These are phyloP conservation scores for Teunomyces barrocoloradensis DNA, from an alignment of 805 yeast genomes.

Conservation along the genomic window DNA sequence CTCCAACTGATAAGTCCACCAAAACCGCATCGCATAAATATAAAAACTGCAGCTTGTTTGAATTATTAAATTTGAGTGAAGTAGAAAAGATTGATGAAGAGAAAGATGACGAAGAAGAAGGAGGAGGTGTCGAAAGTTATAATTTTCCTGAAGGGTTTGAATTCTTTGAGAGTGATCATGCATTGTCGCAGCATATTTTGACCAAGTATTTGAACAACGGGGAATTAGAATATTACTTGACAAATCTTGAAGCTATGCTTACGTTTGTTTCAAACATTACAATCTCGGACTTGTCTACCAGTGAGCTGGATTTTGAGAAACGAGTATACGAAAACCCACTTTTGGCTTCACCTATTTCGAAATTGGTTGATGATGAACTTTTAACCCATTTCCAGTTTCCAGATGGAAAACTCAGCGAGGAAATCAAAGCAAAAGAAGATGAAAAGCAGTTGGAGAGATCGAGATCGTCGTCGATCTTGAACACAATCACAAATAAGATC, in stretches of 20 bases:
- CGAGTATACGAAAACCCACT: not conserved
- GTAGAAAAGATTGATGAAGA: slow-evolving; percentile 7
- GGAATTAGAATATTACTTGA: slow-evolving; percentile 37
- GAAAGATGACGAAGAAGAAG: slow-evolving; percentile 4
- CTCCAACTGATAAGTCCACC: slow-evolving; percentile 12
- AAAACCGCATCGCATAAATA: slow-evolving; percentile 13
- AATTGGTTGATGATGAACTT: slow-evolving; percentile 31
- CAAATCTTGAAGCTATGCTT: slow-evolving; percentile 42
- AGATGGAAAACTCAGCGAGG: slow-evolving; percentile 18
- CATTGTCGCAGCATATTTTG: slow-evolving; percentile 26
- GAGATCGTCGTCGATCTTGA: slow-evolving; percentile 38
- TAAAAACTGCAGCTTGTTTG: slow-evolving; percentile 23
- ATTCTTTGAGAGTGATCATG: slow-evolving; percentile 30
- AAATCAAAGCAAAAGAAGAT: slow-evolving; percentile 12
- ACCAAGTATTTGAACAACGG: slow-evolving; percentile 33
- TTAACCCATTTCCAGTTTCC: slow-evolving; percentile 28
- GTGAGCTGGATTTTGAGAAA: slow-evolving; percentile 2
- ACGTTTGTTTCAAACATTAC: slow-evolving; percentile 37
- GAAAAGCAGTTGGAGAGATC: slow-evolving; percentile 20
- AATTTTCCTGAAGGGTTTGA: slow-evolving; percentile 11
- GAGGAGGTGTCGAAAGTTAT: slow-evolving; percentile 5
- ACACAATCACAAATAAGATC: slow-evolving; percentile 29
- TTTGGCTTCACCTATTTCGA: slow-evolving; percentile 9
- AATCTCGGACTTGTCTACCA: slow-evolving; percentile 22
- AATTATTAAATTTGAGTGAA: slow-evolving; percentile 28